These are phyloP conservation scores for Babesia divergens DNA, from an alignment of 169 alveolate genomes.

Conservation along the genomic window DNA sequence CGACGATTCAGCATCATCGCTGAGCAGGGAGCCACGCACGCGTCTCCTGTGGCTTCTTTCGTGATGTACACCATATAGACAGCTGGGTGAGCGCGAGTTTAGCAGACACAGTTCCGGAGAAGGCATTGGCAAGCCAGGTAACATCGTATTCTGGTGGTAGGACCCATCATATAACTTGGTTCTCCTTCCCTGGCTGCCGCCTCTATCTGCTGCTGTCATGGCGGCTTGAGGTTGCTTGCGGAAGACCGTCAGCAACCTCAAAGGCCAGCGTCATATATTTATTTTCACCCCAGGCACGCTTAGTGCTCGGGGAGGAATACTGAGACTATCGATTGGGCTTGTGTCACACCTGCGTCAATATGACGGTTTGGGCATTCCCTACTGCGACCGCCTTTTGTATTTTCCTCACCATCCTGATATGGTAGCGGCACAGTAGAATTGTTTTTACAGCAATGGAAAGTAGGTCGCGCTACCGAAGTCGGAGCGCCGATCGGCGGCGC, in stretches of 20 bases:
- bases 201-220: background rate
- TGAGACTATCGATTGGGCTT: background rate
- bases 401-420: no score
- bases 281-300: background rate
- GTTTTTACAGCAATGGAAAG: no score
- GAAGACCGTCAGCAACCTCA: background rate
- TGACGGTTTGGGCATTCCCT: background rate
- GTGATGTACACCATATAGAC: constrained; percentile 13
- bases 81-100: constrained; percentile 14
- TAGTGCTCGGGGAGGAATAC: background rate
- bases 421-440: background rate
- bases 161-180: background rate
- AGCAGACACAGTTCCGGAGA: constrained; percentile 23
- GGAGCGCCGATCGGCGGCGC: background rate
- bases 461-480: background rate
- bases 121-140: constrained; percentile 23
- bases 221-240: background rate
- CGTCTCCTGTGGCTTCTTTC: constrained; percentile 5
- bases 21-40: background rate
- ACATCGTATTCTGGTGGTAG: background rate
- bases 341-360: background rate
- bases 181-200: background rate
- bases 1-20: background rate
- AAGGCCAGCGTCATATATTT: background rate
- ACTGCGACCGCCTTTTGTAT: background rate